Conservation (phyloP, 176 grass and related monocot genomes). For the Triticum dicoccoides region DNA sequence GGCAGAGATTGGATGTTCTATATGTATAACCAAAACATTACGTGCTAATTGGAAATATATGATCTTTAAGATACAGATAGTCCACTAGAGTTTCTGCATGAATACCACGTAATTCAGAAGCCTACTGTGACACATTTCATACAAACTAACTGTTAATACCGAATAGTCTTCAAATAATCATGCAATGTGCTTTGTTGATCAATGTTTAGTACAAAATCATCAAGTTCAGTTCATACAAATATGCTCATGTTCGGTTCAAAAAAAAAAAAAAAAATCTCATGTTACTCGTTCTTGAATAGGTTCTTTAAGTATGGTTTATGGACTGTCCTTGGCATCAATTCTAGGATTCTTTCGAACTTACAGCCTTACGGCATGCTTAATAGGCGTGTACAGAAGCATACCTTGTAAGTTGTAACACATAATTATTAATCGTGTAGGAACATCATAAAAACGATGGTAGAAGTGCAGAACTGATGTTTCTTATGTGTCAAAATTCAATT, state of each 20-base stretch:
- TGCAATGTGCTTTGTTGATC: not conserved
- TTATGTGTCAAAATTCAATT: not conserved
- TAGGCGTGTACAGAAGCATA: not conserved
- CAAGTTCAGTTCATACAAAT: conserved; percentile 2
- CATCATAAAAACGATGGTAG: not conserved
- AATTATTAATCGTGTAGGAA: not conserved
- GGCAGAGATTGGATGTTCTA: not conserved
- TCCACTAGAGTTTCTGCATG: not conserved
- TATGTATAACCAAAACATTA: not conserved
- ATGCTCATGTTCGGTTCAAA: not conserved
- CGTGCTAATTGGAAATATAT: not conserved
- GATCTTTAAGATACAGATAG: not conserved
- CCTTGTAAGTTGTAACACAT: not conserved
- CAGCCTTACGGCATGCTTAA: not conserved
- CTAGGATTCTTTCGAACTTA: conserved; percentile 18
- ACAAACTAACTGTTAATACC: conserved; percentile 6
- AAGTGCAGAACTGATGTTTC: not conserved
- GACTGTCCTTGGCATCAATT: conserved; percentile 1
- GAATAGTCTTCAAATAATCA: not conserved
- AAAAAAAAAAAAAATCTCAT: not conserved
- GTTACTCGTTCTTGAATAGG: not conserved
- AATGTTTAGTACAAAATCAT: not conserved
- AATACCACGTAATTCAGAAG: not conserved
- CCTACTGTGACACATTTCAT: not conserved
- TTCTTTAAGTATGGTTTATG: not conserved